Conservation (phyloP, 306 rosid species). For the Fragaria nilgerrensis region DNA sequence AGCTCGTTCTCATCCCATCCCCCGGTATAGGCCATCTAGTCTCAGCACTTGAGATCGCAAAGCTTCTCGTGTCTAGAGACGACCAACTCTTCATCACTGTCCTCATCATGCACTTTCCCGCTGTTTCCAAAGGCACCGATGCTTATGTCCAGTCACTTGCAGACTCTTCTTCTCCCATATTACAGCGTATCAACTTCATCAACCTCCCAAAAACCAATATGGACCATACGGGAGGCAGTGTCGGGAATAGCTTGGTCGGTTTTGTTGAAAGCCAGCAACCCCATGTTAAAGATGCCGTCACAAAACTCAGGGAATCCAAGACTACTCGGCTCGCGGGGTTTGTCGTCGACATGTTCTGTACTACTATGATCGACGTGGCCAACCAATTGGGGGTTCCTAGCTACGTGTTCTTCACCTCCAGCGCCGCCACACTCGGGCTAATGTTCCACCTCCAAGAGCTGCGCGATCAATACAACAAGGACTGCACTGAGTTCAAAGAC, state of each 20-base stretch:
- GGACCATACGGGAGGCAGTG: neutral
- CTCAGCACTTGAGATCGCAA: constrained; percentile 15
- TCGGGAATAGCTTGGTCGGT: neutral
- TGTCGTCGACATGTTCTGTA: constrained; percentile 56
- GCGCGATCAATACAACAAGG: constrained; percentile 10
- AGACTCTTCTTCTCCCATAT: neutral
- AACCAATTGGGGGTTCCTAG: constrained; percentile 43
- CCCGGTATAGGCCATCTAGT: constrained; percentile 20
- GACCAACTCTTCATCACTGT: constrained; percentile 5
- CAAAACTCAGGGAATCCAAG: neutral
- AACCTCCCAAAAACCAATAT: neutral
- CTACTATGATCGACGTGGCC: constrained; percentile 51
- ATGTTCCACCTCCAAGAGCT: constrained; percentile 36
- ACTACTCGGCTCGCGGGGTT: constrained; percentile 10
- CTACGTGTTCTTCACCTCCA: constrained; percentile 42
- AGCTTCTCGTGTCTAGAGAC: constrained; percentile 18
- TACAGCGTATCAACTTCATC: neutral
- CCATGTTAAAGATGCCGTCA: constrained; percentile 10
- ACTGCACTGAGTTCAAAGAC: neutral
- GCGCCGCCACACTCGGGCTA: constrained; percentile 28
- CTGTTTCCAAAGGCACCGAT: neutral
- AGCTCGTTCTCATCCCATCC: constrained; percentile 15
- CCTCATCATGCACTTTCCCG: constrained; percentile 3
- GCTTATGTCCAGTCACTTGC: neutral
- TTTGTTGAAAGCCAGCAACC: constrained; percentile 8